Conservation (phyloP, 805 yeast species). For the Metschnikowia santaceciliae region DNA sequence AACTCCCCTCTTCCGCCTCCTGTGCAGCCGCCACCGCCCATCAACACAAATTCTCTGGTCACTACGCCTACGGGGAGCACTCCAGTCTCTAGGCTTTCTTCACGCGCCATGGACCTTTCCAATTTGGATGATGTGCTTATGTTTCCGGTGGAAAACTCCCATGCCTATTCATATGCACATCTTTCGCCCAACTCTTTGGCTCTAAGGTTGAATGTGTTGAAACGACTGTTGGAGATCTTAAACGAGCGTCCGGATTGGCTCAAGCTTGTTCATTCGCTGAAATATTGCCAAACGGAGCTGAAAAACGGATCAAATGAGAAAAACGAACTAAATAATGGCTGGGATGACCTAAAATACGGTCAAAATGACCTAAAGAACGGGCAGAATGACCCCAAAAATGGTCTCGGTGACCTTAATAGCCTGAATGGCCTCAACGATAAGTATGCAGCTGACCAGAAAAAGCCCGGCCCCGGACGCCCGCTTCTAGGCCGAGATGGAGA, state of each 20-base stretch:
- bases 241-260: constrained; percentile 56
- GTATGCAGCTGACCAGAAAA: constrained; percentile 5
- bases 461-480: neutral
- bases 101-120: constrained; percentile 10
- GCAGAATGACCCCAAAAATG: neutral
- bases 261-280: constrained; percentile 14
- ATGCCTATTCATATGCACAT: constrained; percentile 81
- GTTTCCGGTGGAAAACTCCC: constrained; percentile 77
- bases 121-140: constrained; percentile 42
- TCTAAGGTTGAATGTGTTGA: constrained; percentile 66
- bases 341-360: neutral
- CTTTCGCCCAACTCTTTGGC: constrained; percentile 78
- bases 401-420: neutral
- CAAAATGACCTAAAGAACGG: too few species aligned
- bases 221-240: constrained; percentile 70
- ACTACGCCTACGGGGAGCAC: neutral
- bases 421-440: neutral
- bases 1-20: neutral
- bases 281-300: neutral
- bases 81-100: constrained; percentile 1
- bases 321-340: neutral
- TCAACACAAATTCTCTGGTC: neutral
- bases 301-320: neutral
- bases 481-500: constrained; percentile 13
- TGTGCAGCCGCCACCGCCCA: neutral